A percentile compares a stretch with the other conserved stretches of the same genome.
Conservation (phyloP, 2,329 filamentous ascomycete genomes). For the Corinectria fuckeliana region DNA sequence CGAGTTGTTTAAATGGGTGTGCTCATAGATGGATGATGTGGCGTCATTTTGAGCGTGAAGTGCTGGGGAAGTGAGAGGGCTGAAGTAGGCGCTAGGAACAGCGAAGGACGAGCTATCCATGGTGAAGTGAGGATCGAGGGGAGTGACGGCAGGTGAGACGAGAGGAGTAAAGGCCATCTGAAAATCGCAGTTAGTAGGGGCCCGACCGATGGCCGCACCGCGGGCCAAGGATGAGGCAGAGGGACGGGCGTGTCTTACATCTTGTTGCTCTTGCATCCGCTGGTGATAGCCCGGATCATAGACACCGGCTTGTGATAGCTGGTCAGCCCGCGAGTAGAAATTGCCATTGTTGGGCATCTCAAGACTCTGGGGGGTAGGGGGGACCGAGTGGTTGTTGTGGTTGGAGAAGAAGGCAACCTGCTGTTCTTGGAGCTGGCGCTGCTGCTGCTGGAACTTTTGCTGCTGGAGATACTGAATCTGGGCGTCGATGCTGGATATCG, state of each 20-base stretch:
- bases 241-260: conserved; percentile 51
- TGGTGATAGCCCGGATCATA: conserved; percentile 70
- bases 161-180: conserved; percentile 83
- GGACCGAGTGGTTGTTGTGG: conserved; percentile 68
- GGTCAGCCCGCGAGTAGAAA: conserved; percentile 65
- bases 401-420: conserved; percentile 60
- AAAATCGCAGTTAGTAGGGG: conserved; percentile 27
- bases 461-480: conserved; percentile 71
- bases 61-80: conserved; percentile 81
- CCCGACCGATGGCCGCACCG: not conserved
- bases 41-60: conserved; percentile 62
- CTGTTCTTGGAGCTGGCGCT: conserved; percentile 64
- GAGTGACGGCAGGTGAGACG: conserved; percentile 84
- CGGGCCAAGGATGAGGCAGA: not conserved
- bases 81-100: conserved; percentile 78
- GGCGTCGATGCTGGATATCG: conserved; percentile 66
- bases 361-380: conserved; percentile 81
- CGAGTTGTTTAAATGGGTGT: conserved; percentile 54
- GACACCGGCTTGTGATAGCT: conserved; percentile 61
- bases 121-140: conserved; percentile 74
- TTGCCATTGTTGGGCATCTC: conserved; percentile 68
- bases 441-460: conserved; percentile 67
- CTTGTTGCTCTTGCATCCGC: conserved; percentile 71
- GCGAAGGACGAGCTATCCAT: conserved; percentile 62
- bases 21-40: conserved; percentile 31